These are phyloP conservation scores for Prunus mira DNA, from an alignment of 306 rosid genomes.

Conservation along the genomic window DNA sequence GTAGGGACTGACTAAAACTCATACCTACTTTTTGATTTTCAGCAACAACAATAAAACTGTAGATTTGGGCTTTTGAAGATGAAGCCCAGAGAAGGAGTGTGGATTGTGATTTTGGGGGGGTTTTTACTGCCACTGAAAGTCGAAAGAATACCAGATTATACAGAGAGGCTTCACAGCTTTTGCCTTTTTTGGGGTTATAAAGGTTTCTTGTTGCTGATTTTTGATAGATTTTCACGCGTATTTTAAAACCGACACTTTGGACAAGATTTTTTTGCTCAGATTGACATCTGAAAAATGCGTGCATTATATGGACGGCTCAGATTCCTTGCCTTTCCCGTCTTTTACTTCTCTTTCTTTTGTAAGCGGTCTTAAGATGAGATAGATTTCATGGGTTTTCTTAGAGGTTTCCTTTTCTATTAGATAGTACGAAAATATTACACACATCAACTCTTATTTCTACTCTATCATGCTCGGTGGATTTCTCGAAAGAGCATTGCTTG, in stretches of 20 bases:
- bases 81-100: neutral
- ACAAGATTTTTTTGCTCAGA: neutral
- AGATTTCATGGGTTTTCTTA: neutral
- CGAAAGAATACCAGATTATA: neutral
- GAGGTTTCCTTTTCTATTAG: neutral
- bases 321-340: neutral
- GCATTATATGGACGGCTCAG: neutral
- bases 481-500: too few species aligned
- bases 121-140: neutral
- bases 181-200: neutral
- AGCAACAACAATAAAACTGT: neutral
- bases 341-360: too few species aligned
- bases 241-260: neutral
- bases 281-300: neutral
- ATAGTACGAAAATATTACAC: too few species aligned
- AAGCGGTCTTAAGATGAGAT: too few species aligned
- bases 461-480: too few species aligned
- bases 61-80: constrained; percentile 6
- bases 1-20: neutral
- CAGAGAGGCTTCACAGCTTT: neutral
- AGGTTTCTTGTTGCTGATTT: neutral
- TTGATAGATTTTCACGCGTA: neutral
- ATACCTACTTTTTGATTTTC: neutral
- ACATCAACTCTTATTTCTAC: too few species aligned
- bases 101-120: neutral